Percentiles rank a stretch among this genome's conserved stretches.
phyloP scores from a whole-genome alignment of 306 rosid genomes.

The Trifolium fragiferum region DNA sequence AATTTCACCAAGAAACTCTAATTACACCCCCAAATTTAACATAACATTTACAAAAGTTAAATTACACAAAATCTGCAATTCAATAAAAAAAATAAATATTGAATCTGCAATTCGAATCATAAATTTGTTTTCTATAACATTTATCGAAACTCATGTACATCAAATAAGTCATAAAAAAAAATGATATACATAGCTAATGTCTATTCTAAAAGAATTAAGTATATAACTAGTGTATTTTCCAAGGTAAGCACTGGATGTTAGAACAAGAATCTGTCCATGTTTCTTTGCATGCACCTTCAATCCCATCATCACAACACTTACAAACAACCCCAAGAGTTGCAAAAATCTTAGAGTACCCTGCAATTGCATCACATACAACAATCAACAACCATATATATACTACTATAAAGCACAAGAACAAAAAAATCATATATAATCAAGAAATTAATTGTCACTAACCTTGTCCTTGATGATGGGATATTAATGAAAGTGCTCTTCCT shows the following conservation, averaged over 20 bases:
- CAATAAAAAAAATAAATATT: not conserved
- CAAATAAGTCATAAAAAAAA: conserved; percentile 3
- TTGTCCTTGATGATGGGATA: conserved; percentile 29
- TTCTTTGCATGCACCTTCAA: conserved; percentile 51
- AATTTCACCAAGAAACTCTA: not conserved
- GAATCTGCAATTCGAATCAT: not conserved
- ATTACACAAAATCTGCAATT: conserved; percentile 8
- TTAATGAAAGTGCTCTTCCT: conserved; percentile 48
- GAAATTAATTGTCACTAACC: conserved; percentile 32
- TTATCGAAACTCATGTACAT: not conserved
- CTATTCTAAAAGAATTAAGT: too few species aligned
- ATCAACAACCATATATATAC: conserved; percentile 19
- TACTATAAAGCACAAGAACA: too few species aligned
- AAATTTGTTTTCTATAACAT: not conserved
- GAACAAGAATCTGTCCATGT: conserved; percentile 59
- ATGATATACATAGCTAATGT: not conserved
- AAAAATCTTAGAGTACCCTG: conserved; percentile 41
- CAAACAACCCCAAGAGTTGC: conserved; percentile 57
- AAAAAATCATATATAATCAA: not conserved
- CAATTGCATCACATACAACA: conserved; percentile 4
- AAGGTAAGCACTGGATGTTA: conserved; percentile 55
- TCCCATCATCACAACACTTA: conserved; percentile 65
- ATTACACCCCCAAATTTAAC: conserved; percentile 4
- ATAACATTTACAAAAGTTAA: not conserved
- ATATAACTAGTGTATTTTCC: conserved; percentile 48